Evolutionary conservation across 306 rosid genomes (phyloP).

Genomic region (Ochetophila trinervis): DNA sequence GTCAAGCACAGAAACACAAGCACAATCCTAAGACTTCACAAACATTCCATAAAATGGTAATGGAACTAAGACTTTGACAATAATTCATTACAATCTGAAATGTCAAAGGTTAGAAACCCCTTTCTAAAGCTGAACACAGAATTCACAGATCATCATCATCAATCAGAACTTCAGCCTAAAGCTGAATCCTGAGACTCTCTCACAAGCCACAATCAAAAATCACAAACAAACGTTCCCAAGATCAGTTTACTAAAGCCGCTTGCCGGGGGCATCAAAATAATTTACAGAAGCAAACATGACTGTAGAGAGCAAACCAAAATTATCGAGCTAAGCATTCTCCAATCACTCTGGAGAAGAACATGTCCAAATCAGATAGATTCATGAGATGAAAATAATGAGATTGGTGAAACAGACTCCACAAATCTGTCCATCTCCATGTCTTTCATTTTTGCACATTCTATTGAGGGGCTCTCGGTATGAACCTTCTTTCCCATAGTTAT

Average conservation of each 20-base stretch:
- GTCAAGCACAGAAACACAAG: slow-evolving; percentile 16
- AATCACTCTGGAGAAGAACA: slow-evolving; percentile 9
- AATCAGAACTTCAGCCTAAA: slow-evolving; percentile 60
- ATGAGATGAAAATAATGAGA: slow-evolving; percentile 35
- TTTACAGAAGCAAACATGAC: slow-evolving; percentile 50
- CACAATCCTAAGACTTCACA: slow-evolving; percentile 5
- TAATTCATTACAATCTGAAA: slow-evolving; percentile 28
- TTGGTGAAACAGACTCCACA: slow-evolving; percentile 26
- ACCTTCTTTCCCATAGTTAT: slow-evolving; percentile 28
- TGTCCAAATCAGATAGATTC: slow-evolving; percentile 16
- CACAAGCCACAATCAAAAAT: slow-evolving; percentile 31
- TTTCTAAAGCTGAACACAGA: slow-evolving; percentile 23
- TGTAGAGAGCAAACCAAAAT: slow-evolving; percentile 35
- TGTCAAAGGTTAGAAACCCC: slow-evolving; percentile 35
- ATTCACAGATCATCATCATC: neutral
- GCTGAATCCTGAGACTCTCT: slow-evolving; percentile 47
- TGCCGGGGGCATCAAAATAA: slow-evolving; percentile 25
- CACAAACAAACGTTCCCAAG: slow-evolving; percentile 44
- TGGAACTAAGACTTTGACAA: slow-evolving; percentile 27
- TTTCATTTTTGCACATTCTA: slow-evolving; percentile 32
- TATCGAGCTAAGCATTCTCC: slow-evolving; percentile 23
- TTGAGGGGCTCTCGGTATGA: slow-evolving; percentile 36
- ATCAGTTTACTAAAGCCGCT: slow-evolving; percentile 27
- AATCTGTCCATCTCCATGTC: slow-evolving; percentile 46
- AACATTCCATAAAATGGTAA: slow-evolving; percentile 29